A percentile compares a stretch with the other conserved stretches of the same genome.
Conservation (phyloP, 805 yeast genomes). For the Candida koratica region DNA sequence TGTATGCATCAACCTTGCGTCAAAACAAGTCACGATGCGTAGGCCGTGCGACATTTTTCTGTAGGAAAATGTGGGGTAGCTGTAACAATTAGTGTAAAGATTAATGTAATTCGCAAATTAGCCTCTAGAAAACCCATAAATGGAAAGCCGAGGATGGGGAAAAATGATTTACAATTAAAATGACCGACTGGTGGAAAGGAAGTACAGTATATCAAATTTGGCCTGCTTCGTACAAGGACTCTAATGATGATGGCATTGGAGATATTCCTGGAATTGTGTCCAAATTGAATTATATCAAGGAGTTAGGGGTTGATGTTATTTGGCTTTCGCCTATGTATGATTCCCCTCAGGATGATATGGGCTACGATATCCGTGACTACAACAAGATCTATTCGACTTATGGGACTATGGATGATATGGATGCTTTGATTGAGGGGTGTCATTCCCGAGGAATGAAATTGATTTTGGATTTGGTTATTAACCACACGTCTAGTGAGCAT, state of each 20-base stretch:
- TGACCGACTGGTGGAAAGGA: constrained; percentile 63
- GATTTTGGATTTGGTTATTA: constrained; percentile 53
- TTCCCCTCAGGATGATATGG: constrained; percentile 61
- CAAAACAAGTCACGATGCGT: no score
- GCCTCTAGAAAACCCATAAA: no score
- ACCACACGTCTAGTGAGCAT: constrained; percentile 55
- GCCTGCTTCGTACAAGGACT: constrained; percentile 59
- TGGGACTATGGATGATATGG: constrained; percentile 54
- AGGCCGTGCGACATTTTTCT: no score
- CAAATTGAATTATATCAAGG: constrained; percentile 48
- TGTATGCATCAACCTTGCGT: no score
- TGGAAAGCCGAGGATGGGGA: no score
- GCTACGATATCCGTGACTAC: constrained; percentile 57
- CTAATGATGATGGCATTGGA: constrained; percentile 57
- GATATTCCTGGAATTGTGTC: constrained; percentile 53
- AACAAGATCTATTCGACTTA: constrained; percentile 47
- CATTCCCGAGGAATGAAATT: constrained; percentile 50
- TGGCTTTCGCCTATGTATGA: constrained; percentile 60
- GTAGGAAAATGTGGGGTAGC: background rate
- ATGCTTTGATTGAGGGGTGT: constrained; percentile 41
- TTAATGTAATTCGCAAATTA: constrained; percentile 6
- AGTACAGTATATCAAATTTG: constrained; percentile 56
- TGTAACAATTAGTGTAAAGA: constrained; percentile 4
- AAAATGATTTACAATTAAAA: background rate
- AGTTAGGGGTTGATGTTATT: constrained; percentile 47